phyloP scores from a whole-genome alignment of 805 yeast species.

The Suhomyces faveliae region DNA sequence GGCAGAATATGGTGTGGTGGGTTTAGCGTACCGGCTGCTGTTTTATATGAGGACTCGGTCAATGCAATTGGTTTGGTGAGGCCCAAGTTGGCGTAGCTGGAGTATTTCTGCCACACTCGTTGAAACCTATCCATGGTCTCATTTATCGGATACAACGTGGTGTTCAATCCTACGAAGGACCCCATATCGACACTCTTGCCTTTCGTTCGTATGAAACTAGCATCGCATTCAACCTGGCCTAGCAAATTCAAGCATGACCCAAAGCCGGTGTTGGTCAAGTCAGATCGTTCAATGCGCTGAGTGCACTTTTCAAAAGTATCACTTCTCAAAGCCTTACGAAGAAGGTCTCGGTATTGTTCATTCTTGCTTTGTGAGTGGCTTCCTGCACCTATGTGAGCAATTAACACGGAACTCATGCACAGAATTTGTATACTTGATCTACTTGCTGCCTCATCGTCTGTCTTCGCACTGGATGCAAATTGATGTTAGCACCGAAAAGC shows the following conservation, averaged over 20 bases:
- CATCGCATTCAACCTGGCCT: slow-evolving; percentile 47
- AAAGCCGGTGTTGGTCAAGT: slow-evolving; percentile 49
- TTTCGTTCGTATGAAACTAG: slow-evolving; percentile 28
- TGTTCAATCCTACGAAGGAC: slow-evolving; percentile 10
- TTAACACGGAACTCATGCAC: not conserved
- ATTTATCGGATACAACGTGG: slow-evolving; percentile 27
- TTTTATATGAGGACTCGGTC: not conserved
- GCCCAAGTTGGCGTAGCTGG: slow-evolving; percentile 19
- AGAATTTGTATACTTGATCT: too few relatives aligned
- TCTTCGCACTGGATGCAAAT: slow-evolving; percentile 1
- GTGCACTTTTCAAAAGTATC: slow-evolving; percentile 15
- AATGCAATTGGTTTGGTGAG: slow-evolving; percentile 36
- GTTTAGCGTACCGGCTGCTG: not conserved
- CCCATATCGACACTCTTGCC: slow-evolving; percentile 4
- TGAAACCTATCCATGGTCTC: slow-evolving; percentile 24
- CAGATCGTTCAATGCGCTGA: slow-evolving; percentile 33
- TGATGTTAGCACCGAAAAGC: not conserved
- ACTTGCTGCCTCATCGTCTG: not conserved
- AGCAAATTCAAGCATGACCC: slow-evolving; percentile 44
- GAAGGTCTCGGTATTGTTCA: slow-evolving; percentile 24
- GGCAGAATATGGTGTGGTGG: not conserved
- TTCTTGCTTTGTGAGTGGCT: slow-evolving; percentile 28
- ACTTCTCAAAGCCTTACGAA: slow-evolving; percentile 23
- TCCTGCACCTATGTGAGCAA: slow-evolving; percentile 55
- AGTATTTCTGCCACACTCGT: slow-evolving; percentile 17